phyloP scores from a whole-genome alignment of 805 yeast species.

The Nakazawaea laoshanensis region DNA sequence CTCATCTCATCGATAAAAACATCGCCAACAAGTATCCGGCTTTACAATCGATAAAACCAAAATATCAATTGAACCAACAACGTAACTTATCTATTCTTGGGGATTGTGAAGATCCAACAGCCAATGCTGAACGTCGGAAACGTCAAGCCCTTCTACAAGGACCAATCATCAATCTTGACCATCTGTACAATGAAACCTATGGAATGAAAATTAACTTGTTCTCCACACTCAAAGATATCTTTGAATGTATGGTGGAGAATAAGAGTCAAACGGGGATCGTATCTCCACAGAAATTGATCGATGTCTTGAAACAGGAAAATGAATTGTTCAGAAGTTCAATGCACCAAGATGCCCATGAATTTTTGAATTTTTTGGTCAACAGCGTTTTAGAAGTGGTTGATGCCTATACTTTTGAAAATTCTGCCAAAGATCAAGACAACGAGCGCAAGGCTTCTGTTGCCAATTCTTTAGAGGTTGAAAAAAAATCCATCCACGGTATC shows the following conservation, averaged over 20 bases:
- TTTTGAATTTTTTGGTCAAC: slow-evolving; percentile 78
- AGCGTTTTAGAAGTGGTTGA: slow-evolving; percentile 48
- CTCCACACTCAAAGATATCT: slow-evolving; percentile 73
- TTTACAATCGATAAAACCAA: slow-evolving; percentile 25
- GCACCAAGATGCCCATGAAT: slow-evolving; percentile 99
- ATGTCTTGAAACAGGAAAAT: slow-evolving; percentile 72
- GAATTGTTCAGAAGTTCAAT: slow-evolving; percentile 79
- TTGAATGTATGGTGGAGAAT: slow-evolving; percentile 75
- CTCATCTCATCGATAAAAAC: slow-evolving; percentile 9
- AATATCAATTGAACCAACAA: slow-evolving; percentile 31
- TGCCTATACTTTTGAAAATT: slow-evolving; percentile 12
- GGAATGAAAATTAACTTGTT: slow-evolving; percentile 41
- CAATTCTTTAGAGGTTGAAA: slow-evolving; percentile 11
- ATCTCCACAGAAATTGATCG: slow-evolving; percentile 69
- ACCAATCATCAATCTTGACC: slow-evolving; percentile 78
- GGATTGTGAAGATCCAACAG: slow-evolving; percentile 28
- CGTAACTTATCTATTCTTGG: slow-evolving; percentile 38
- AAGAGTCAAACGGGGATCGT: slow-evolving; percentile 69
- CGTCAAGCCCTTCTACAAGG: slow-evolving; percentile 71
- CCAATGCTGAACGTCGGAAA: slow-evolving; percentile 65
- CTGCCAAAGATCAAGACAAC: not conserved
- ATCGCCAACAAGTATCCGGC: slow-evolving; percentile 20
- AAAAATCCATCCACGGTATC: slow-evolving; percentile 53
- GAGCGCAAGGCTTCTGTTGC: slow-evolving; percentile 4
- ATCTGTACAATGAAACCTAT: slow-evolving; percentile 45